phyloP scores from a whole-genome alignment of 2,329 filamentous ascomycete species.

The Pseudopithomyces chartarum region DNA sequence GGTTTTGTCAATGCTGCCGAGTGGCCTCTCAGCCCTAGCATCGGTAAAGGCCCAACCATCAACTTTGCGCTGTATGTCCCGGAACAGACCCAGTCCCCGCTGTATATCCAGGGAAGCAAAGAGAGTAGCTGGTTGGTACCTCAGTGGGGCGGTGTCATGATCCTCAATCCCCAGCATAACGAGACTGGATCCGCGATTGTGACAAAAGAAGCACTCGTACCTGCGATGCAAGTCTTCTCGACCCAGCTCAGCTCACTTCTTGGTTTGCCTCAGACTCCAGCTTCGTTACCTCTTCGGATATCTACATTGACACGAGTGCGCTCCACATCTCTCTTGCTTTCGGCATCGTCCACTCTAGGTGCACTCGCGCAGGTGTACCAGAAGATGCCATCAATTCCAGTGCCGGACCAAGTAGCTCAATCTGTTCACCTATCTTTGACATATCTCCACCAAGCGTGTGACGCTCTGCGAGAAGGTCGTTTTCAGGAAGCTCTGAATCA shows the following conservation, averaged over 20 bases:
- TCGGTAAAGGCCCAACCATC: constrained; percentile 88
- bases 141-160: constrained; percentile 85
- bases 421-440: constrained; percentile 80
- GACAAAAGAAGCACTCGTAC: constrained; percentile 68
- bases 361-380: constrained; percentile 82
- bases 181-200: constrained; percentile 56
- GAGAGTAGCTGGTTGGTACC: constrained; percentile 89
- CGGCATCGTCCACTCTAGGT: constrained; percentile 91
- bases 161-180: constrained; percentile 61
- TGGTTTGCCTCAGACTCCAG: constrained; percentile 77
- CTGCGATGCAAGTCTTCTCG: constrained; percentile 86
- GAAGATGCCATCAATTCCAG: constrained; percentile 86
- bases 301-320: constrained; percentile 85
- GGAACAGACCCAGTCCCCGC: constrained; percentile 65
- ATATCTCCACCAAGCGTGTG: constrained; percentile 78
- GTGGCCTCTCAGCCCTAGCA: constrained; percentile 94
- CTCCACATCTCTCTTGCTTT: constrained; percentile 81
- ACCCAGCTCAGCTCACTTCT: constrained; percentile 87
- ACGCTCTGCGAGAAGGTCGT: constrained; percentile 65
- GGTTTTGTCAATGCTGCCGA: constrained; percentile 98
- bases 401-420: constrained; percentile 83
- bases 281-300: constrained; percentile 80
- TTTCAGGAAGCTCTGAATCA: constrained; percentile 74
- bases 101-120: constrained; percentile 63
- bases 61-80: constrained; percentile 95